Percentiles rank a stretch among this genome's conserved stretches.
These are phyloP conservation scores for Phytophthora niederhauseri DNA, from an alignment of 352 stramenopile genomes.

Conservation along the genomic window DNA sequence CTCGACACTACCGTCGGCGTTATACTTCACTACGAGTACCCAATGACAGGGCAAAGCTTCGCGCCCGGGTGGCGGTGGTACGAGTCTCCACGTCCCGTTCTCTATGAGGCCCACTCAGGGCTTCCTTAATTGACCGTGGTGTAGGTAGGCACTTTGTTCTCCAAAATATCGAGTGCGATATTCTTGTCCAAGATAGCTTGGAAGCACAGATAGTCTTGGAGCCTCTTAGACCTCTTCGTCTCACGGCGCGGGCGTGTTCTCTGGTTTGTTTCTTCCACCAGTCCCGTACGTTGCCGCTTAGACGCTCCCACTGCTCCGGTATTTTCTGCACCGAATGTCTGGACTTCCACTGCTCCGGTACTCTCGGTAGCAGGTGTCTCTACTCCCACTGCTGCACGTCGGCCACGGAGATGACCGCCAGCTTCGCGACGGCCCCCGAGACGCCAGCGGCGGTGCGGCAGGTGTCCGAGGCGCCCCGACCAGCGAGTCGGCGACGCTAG, in stretches of 20 bases:
- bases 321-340: too few species aligned
- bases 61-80: background rate
- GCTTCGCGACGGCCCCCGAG: too few species aligned
- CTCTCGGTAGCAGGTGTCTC: background rate
- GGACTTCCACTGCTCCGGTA: background rate
- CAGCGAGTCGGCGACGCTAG: too few species aligned
- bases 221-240: constrained; percentile 10
- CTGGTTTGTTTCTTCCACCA: background rate
- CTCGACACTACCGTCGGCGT: constrained; percentile 17
- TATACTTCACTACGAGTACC: constrained; percentile 20
- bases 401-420: too few species aligned
- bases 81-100: constrained; percentile 7
- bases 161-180: too few species aligned
- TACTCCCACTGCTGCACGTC: background rate
- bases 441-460: too few species aligned
- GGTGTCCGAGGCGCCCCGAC: too few species aligned
- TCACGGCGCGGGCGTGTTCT: constrained; percentile 8
- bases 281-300: background rate
- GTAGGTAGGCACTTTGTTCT: too few species aligned
- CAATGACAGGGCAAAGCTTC: constrained; percentile 18
- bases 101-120: constrained; percentile 15
- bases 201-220: constrained; percentile 17
- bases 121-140: too few species aligned
- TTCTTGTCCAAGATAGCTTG: constrained; percentile 13
- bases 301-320: background rate